A percentile compares a stretch with the other conserved stretches of the same genome.
Evolutionary conservation across 2,329 filamentous ascomycete species (phyloP).

Genomic region (Curvularia eragrostidis): DNA sequence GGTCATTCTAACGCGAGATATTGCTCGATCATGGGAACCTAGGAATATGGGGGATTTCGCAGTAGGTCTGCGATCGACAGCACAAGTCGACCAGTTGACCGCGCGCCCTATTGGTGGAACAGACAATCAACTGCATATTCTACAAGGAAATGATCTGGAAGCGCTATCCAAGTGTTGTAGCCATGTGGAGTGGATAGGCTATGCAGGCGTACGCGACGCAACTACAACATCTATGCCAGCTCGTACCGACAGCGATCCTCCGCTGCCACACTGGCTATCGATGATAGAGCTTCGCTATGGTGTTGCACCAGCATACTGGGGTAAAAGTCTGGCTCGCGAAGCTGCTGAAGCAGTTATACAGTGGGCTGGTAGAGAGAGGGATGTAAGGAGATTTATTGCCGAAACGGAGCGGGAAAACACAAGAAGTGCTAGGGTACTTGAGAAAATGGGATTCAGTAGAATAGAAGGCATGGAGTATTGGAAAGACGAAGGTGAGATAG

Average conservation of each 20-base stretch:
- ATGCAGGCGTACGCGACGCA: slow-evolving; percentile 28
- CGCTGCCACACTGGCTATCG: slow-evolving; percentile 23
- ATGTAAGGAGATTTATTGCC: slow-evolving; percentile 27
- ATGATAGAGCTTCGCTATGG: slow-evolving; percentile 31
- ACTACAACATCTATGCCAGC: slow-evolving; percentile 26
- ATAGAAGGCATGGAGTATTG: slow-evolving; percentile 21
- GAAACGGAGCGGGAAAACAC: slow-evolving; percentile 32
- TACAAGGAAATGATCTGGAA: not conserved
- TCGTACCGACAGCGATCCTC: slow-evolving; percentile 8
- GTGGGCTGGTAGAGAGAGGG: slow-evolving; percentile 20
- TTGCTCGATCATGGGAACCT: slow-evolving; percentile 20
- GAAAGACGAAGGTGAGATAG: slow-evolving; percentile 23
- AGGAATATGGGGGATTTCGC: slow-evolving; percentile 24
- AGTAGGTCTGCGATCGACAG: slow-evolving; percentile 16
- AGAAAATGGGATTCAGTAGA: slow-evolving; percentile 35
- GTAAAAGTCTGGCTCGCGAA: slow-evolving; percentile 24
- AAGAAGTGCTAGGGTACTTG: slow-evolving; percentile 32
- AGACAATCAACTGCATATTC: not conserved
- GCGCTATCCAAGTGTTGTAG: not conserved
- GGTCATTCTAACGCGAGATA: slow-evolving; percentile 20
- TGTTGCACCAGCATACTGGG: slow-evolving; percentile 20
- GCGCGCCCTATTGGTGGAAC: not conserved
- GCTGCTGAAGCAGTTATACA: slow-evolving; percentile 28
- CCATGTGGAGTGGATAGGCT: slow-evolving; percentile 22
- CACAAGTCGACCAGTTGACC: not conserved